Percentiles rank a stretch among this genome's conserved stretches.
Conservation (phyloP, 169 alveolate genomes). For the Eimeria nieschulzi region DNA sequence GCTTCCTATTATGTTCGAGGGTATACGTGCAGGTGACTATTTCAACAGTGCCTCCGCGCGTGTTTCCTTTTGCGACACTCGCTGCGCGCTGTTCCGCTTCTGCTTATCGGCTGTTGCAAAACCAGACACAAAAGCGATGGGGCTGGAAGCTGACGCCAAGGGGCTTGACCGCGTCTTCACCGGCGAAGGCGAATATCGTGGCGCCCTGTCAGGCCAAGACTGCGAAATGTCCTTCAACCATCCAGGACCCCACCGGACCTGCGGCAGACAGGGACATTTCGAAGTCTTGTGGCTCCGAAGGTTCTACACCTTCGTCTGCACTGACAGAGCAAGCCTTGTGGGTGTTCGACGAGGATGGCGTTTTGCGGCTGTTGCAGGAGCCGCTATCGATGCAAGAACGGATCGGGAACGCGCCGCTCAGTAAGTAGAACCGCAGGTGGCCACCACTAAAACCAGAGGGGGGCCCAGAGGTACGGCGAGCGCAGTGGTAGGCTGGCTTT, state of each 20-base stretch:
- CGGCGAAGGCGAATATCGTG: background rate
- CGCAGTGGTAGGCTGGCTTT: too few relatives aligned
- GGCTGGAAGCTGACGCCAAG: conserved; percentile 58
- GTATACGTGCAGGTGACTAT: conserved; percentile 14
- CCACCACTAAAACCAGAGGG: too few relatives aligned
- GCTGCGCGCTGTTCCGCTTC: conserved; percentile 61
- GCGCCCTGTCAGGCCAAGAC: background rate
- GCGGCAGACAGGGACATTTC: too few relatives aligned
- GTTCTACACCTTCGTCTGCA: background rate
- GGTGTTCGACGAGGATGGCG: conserved; percentile 61
- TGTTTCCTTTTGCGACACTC: conserved; percentile 43
- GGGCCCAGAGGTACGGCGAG: too few relatives aligned
- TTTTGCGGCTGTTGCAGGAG: conserved; percentile 53
- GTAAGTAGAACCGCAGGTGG: background rate
- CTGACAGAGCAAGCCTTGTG: conserved; percentile 17
- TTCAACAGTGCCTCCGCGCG: conserved; percentile 38
- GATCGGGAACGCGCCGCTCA: conserved; percentile 2
- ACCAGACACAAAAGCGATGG: conserved; percentile 20
- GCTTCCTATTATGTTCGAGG: background rate
- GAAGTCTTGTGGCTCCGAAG: too few relatives aligned
- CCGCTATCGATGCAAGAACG: conserved; percentile 60
- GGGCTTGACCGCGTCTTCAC: background rate
- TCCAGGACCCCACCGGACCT: too few relatives aligned
- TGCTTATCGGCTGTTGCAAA: conserved; percentile 44
- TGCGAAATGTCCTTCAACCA: too few relatives aligned